Evolutionary conservation across 768 basidiomycete genomes (phyloP).

Genomic region (Pisolithus sp.): DNA sequence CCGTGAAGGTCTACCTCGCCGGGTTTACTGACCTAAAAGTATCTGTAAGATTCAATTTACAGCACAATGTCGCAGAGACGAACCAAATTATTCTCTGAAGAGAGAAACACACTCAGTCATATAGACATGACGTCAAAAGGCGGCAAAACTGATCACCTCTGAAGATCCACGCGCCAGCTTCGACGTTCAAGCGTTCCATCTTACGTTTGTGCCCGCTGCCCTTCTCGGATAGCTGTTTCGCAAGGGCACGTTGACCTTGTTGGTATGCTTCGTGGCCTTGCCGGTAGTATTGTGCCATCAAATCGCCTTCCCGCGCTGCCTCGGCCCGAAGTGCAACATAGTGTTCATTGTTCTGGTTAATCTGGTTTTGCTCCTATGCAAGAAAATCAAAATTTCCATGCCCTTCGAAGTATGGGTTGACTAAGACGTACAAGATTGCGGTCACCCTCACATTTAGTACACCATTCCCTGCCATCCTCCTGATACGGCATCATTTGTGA

Average conservation of each 20-base stretch:
- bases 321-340: conserved; percentile 66
- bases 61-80: neutral
- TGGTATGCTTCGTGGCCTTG: conserved; percentile 72
- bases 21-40: conserved; percentile 51
- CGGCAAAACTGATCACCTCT: conserved; percentile 40
- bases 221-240: conserved; percentile 75
- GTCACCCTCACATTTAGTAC: conserved; percentile 12
- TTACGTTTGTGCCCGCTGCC: conserved; percentile 73
- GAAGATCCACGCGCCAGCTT: conserved; percentile 89
- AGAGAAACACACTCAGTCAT: neutral
- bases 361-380: conserved; percentile 46
- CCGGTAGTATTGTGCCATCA: conserved; percentile 66
- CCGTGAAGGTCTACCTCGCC: conserved; percentile 89
- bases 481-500: too few relatives aligned
- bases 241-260: conserved; percentile 64
- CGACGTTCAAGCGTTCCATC: conserved; percentile 72
- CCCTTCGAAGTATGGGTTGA: neutral
- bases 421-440: conserved; percentile 12
- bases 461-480: too few relatives aligned
- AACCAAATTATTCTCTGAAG: conserved; percentile 66
- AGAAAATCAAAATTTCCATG: neutral
- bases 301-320: conserved; percentile 74
- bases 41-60: too few relatives aligned
- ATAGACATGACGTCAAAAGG: conserved; percentile 1
- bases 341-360: conserved; percentile 63